Evolutionary conservation across 139 green algal species (phyloP), one percentile per base, ranked within the genome.

Genomic region (Bryopsis sp.): DNA sequence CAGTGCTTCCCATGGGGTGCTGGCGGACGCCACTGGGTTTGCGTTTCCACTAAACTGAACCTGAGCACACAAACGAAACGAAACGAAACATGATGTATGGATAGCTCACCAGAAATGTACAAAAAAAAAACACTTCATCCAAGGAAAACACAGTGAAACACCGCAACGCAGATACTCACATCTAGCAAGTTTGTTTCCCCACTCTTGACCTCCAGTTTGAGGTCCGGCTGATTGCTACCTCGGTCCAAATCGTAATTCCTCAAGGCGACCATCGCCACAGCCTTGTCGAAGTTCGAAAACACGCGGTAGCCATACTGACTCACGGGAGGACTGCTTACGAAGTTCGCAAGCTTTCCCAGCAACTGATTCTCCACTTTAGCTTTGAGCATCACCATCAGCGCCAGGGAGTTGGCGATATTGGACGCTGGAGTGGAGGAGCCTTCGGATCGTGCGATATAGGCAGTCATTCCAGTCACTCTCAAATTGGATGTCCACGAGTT

Each of bases 381-480:
- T 57, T 39, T 8, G 0, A 39, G 39, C 33, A 72, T 46, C n/a
- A 64, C 32, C 31, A 71, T 34, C 31, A 81, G 76, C 31, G 72
- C 67, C 5, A 76, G 54, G 3, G 64, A 59, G 39, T 78, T 70
- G 39, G 62, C 62, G 8, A 50, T 6, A 50, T 58, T 57, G 26
- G 64, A 64, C 19, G 75, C 74, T 19, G 75, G 62, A 2, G 26
- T 48, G 2, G 59, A 32, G 8, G 59, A 58, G 32, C 73, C 71
- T 7, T 76, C 43, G 1, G 2, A 58, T 6, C 26, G 39, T 0
- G 79, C 65, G 3, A 87, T 72, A 48, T 85, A 87, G 15, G 81
- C 79, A 1, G 79, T 85, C 24, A 76, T 75, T 2, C 74, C 79
- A 11, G 68, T 60, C 6, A 81, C 72, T 35, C 81, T 50, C 15